Evolutionary conservation across 2,329 filamentous ascomycete genomes (phyloP).

Genomic region (Fusarium staphyleae): DNA sequence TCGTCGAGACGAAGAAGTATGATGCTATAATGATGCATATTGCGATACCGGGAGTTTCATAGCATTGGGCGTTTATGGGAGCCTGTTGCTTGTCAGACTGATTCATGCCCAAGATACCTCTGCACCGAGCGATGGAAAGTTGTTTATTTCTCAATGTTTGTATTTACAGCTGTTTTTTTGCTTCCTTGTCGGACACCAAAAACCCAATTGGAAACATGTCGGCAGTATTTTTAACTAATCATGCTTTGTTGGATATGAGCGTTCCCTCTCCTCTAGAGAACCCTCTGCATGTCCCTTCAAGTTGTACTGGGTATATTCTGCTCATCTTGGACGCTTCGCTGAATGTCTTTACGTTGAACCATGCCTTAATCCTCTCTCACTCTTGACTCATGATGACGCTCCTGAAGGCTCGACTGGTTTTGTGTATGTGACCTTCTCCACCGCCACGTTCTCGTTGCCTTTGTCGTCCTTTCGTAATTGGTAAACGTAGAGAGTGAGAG

Average conservation of each 20-base stretch:
- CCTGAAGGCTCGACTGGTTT: slow-evolving; percentile 71
- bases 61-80: slow-evolving; percentile 40
- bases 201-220: slow-evolving; percentile 33
- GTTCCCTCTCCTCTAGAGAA: slow-evolving; percentile 21
- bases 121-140: slow-evolving; percentile 45
- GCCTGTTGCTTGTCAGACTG: slow-evolving; percentile 40
- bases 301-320: slow-evolving; percentile 41
- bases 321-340: slow-evolving; percentile 34
- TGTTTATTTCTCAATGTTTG: slow-evolving; percentile 42
- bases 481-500: slow-evolving; percentile 94
- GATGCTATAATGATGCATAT: slow-evolving; percentile 59
- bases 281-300: slow-evolving; percentile 14
- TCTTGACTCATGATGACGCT: slow-evolving; percentile 52
- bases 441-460: slow-evolving; percentile 79
- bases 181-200: slow-evolving; percentile 25
- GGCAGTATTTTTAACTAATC: slow-evolving; percentile 23
- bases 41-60: slow-evolving; percentile 32
- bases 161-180: slow-evolving; percentile 43
- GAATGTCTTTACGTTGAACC: slow-evolving; percentile 19
- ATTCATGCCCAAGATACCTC: slow-evolving; percentile 46
- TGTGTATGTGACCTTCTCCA: slow-evolving; percentile 87
- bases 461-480: slow-evolving; percentile 79
- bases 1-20: slow-evolving; percentile 62
- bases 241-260: slow-evolving; percentile 35
- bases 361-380: slow-evolving; percentile 5